Percentiles rank a stretch among this genome's conserved stretches.
Conservation (phyloP, 768 basidiomycete species). For the Mycena haematopus region DNA sequence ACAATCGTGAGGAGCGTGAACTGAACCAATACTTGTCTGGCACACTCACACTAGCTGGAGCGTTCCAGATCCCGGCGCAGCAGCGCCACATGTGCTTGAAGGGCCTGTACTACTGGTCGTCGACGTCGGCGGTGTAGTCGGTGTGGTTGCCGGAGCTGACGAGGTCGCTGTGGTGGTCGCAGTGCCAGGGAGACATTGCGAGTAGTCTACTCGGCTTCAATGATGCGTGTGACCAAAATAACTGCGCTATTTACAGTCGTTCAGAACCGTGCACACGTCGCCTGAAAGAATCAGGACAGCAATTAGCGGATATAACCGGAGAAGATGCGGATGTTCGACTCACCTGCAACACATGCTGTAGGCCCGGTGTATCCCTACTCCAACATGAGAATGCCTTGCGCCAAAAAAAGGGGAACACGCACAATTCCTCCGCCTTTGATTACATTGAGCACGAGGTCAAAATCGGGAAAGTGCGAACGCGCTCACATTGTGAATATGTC, state of each 20-base stretch:
- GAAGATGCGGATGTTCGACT: neutral
- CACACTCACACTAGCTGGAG: constrained; percentile 8
- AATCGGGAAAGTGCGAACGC: neutral
- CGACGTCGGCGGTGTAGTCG: neutral
- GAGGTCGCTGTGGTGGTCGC: constrained; percentile 3
- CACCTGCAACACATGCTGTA: constrained; percentile 1
- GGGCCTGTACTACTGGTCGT: neutral
- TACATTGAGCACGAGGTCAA: too few species aligned
- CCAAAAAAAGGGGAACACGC: neutral
- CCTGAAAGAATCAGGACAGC: neutral
- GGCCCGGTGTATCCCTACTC: constrained; percentile 4
- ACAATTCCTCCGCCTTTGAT: neutral
- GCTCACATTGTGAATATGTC: neutral
- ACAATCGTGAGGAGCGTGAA: neutral
- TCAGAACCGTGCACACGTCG: constrained; percentile 5
- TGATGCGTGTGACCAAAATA: neutral
- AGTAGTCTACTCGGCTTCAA: neutral
- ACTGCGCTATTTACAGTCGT: neutral
- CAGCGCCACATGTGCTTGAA: neutral
- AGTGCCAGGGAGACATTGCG: constrained; percentile 13
- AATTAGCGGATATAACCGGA: neutral
- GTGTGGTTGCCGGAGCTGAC: too few species aligned
- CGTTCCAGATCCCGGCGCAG: constrained; percentile 5
- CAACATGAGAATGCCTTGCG: neutral
- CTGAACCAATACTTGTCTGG: neutral